These are phyloP conservation scores for Teunomyces kruisii DNA, from an alignment of 805 yeast genomes.

Conservation along the genomic window DNA sequence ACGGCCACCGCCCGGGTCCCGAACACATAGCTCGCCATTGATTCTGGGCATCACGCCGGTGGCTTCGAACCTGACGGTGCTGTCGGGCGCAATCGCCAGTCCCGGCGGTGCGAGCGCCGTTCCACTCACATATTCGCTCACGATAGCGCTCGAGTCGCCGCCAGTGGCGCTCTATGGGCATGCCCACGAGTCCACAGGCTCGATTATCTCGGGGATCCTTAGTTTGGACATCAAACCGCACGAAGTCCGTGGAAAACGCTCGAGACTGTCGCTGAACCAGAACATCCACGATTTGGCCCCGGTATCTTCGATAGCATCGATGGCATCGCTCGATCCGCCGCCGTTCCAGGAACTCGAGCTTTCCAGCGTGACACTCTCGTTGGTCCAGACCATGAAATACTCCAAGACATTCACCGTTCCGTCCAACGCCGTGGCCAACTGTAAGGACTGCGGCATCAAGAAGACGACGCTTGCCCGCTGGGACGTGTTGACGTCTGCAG, in stretches of 20 bases:
- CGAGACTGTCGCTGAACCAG: not conserved
- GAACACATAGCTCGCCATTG: not conserved
- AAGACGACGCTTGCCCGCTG: constrained; percentile 74
- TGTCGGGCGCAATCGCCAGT: not conserved
- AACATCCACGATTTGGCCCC: not conserved
- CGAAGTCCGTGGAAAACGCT: not conserved
- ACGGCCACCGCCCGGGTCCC: constrained; percentile 4
- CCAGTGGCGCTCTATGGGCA: constrained; percentile 85
- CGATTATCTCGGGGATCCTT: constrained; percentile 78
- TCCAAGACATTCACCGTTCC: constrained; percentile 66
- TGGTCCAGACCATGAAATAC: constrained; percentile 70
- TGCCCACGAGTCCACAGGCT: constrained; percentile 78
- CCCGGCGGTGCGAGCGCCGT: not conserved
- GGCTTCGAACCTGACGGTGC: not conserved
- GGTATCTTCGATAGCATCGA: constrained; percentile 12
- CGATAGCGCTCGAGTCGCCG: constrained; percentile 80
- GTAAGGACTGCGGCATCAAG: constrained; percentile 58
- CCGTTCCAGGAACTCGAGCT: constrained; percentile 48
- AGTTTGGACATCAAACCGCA: constrained; percentile 37
- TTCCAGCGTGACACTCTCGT: constrained; percentile 57
- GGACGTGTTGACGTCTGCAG: constrained; percentile 70
- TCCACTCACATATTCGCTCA: constrained; percentile 22
- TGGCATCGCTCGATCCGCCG: constrained; percentile 9
- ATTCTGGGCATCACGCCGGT: not conserved
- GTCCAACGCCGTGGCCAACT: constrained; percentile 45